phyloP scores from a whole-genome alignment of 192 early-diverging fungal genomes.

The Coemansia sp. region DNA sequence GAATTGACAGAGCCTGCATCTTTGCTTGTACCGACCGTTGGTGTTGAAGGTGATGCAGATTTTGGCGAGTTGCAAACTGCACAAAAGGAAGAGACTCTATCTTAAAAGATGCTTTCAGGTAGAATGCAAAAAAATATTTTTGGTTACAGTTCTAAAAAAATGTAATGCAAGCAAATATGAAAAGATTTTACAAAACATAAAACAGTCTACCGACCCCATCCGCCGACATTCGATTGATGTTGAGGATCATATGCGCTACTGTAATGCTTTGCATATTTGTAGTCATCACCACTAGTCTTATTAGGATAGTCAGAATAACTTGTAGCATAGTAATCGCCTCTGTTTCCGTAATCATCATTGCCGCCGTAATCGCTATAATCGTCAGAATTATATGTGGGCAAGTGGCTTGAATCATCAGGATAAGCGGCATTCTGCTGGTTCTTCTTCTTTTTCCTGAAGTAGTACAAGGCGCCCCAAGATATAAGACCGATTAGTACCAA shows the following conservation, averaged over 20 bases:
- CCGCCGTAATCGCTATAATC: neutral
- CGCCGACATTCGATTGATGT: no score
- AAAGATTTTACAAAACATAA: no score
- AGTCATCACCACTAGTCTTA: neutral
- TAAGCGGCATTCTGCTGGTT: neutral
- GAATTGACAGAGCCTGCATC: constrained; percentile 22
- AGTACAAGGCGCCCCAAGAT: constrained; percentile 29
- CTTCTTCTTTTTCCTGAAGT: constrained; percentile 23
- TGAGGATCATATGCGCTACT: no score
- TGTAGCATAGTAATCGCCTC: neutral
- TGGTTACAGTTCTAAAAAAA: no score
- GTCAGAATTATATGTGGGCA: neutral
- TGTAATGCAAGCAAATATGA: no score
- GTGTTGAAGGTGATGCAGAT: constrained; percentile 17
- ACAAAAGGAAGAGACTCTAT: no score
- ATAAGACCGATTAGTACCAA: constrained; percentile 19
- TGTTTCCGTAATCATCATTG: neutral
- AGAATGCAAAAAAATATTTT: no score
- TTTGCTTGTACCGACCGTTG: neutral
- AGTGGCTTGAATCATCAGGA: no score
- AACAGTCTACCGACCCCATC: no score
- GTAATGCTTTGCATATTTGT: neutral
- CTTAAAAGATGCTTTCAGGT: no score
- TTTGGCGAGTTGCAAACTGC: constrained; percentile 28
- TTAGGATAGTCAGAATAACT: no score